phyloP scores from a whole-genome alignment of 208 protist species.

The Trypanosoma melophagium region DNA sequence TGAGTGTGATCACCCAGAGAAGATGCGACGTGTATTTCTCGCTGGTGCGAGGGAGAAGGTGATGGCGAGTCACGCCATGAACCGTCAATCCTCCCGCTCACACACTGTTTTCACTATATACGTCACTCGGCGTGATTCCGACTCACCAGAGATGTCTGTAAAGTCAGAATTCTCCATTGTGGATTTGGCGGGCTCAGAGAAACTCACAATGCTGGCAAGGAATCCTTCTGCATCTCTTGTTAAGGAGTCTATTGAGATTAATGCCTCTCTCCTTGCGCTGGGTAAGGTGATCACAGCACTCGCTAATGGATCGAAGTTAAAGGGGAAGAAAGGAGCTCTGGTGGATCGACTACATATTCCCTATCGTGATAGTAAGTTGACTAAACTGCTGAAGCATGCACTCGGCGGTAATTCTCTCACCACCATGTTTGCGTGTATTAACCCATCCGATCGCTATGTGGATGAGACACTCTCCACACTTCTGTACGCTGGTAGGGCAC shows the following conservation, averaged over 20 bases:
- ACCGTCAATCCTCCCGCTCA: constrained; percentile 83
- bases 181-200: constrained; percentile 92
- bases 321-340: not conserved
- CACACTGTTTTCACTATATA: constrained; percentile 91
- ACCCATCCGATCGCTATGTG: constrained; percentile 65
- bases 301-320: constrained; percentile 14
- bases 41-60: constrained; percentile 71
- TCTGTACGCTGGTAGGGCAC: constrained; percentile 84
- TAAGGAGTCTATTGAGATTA: constrained; percentile 92
- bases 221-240: constrained; percentile 55
- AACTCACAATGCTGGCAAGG: constrained; percentile 52
- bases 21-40: constrained; percentile 82
- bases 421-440: constrained; percentile 90
- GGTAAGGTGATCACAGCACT: constrained; percentile 92
- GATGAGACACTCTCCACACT: constrained; percentile 92
- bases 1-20: constrained; percentile 56
- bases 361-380: constrained; percentile 91
- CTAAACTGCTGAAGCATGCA: constrained; percentile 83
- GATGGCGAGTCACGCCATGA: constrained; percentile 83
- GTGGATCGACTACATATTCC: constrained; percentile 62
- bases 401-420: constrained; percentile 81
- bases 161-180: constrained; percentile 85
- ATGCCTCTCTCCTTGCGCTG: constrained; percentile 87
- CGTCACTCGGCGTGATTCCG: constrained; percentile 50
- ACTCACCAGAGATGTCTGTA: constrained; percentile 34